Evolutionary conservation across 2,329 filamentous ascomycete species (phyloP), one percentile per base, ranked within the genome.

Genomic region (Clarireedia sp.): DNA sequence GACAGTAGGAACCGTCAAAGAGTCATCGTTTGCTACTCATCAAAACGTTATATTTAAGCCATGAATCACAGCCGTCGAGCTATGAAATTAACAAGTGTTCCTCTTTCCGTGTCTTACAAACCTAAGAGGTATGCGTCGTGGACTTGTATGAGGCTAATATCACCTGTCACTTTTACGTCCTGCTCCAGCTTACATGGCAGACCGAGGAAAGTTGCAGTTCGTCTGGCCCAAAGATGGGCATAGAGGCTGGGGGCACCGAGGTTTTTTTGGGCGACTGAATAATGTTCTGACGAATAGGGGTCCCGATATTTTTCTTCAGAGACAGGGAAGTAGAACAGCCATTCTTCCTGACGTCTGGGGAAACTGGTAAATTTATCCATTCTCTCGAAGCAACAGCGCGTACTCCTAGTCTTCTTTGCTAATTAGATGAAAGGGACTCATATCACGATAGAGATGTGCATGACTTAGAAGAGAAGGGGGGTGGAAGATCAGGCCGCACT

Each of bases 241-340:
- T 6, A 63, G 60, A 48, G 65, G 65, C 10, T 48, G 54, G 24
- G 57, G 57, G 16, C 59, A 54, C 43, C 60, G 66, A 24, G 65
- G 66, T 3, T 66, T 66, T 37, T 62, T 61, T 29, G 58, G 64
- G 14, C 51, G 66, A 19, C 46, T 74, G 19, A 63, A 64, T 19
- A 70, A 75, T 47, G 63, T 74, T 51, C 43, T 73, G 16, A 68
- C 59, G 7, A 68, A 68, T 37, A 70, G 67, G 54, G 73, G 72
- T 1, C 72, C 73, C 12, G 73, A 75, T 61, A 70, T 75, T 5
- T 74, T 70, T 37, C 63, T 74, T 7, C 62, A 63, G 19, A 56
- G 43, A 43, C 56, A 60, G 47, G 53, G 59, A 21, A 59, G 55
- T 6, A 56, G 43, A 3, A 57, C 19, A 0, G 51, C 63, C 5